These are phyloP conservation scores for Aphanomyces stellatus DNA, from an alignment of 352 stramenopile genomes.

Conservation along the genomic window DNA sequence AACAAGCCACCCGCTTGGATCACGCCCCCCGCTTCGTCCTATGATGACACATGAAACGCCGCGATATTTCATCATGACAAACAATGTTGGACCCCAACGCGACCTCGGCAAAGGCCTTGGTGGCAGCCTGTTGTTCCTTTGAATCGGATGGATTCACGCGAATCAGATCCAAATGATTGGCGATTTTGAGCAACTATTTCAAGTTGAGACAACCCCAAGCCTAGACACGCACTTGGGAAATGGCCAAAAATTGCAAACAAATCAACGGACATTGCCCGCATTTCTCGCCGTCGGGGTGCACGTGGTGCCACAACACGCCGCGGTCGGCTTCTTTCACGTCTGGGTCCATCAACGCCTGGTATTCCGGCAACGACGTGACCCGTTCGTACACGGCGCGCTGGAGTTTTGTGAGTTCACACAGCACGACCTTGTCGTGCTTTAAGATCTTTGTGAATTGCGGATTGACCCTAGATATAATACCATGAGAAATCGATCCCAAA, in stretches of 20 bases:
- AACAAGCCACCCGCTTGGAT: slow-evolving; percentile 9
- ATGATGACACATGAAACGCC: slow-evolving; percentile 29
- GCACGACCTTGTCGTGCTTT: slow-evolving; percentile 72
- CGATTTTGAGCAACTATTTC: slow-evolving; percentile 40
- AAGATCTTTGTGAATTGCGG: slow-evolving; percentile 56
- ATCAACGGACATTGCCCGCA: slow-evolving; percentile 53
- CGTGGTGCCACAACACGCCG: slow-evolving; percentile 58
- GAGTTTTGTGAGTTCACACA: slow-evolving; percentile 63
- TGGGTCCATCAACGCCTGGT: slow-evolving; percentile 47
- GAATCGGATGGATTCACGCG: slow-evolving; percentile 58
- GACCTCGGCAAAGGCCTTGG: slow-evolving; percentile 40
- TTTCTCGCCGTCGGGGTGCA: slow-evolving; percentile 35
- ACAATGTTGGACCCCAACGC: slow-evolving; percentile 55
- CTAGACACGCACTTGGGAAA: slow-evolving; percentile 31
- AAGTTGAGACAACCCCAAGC: neutral
- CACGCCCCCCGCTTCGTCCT: neutral
- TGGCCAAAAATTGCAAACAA: slow-evolving; percentile 61
- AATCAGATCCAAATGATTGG: slow-evolving; percentile 72
- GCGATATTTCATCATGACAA: slow-evolving; percentile 44
- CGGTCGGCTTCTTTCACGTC: slow-evolving; percentile 59
- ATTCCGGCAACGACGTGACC: slow-evolving; percentile 63
- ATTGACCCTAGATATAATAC: slow-evolving; percentile 33
- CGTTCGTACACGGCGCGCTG: slow-evolving; percentile 63
- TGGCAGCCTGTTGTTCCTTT: slow-evolving; percentile 42
- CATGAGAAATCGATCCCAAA: neutral